Percentiles rank a stretch among this genome's conserved stretches.
Conservation (phyloP, 2,329 filamentous ascomycete species). For the Ophiostoma triangulosporum region DNA sequence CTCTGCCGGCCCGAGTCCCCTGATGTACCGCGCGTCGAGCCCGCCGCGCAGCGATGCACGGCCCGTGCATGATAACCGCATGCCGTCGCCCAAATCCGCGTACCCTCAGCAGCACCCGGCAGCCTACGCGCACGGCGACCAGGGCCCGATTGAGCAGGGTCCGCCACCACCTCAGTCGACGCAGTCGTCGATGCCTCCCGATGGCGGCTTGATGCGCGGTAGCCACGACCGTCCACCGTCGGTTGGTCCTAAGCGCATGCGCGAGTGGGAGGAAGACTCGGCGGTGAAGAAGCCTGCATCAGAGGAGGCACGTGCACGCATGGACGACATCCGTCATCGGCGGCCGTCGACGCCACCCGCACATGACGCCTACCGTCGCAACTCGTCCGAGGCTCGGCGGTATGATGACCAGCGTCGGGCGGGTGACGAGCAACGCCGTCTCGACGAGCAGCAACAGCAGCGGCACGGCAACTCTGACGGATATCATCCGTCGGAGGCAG, state of each 20-base stretch:
- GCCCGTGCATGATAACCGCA: constrained; percentile 68
- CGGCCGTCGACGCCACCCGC: constrained; percentile 66
- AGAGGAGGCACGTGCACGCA: constrained; percentile 72
- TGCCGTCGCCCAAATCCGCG: constrained; percentile 79
- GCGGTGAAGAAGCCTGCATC: constrained; percentile 73
- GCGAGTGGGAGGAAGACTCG: constrained; percentile 83
- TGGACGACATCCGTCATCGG: constrained; percentile 73
- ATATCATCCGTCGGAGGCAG: constrained; percentile 86
- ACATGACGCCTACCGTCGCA: constrained; percentile 56
- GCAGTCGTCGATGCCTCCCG: constrained; percentile 42
- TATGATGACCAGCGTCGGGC: constrained; percentile 47
- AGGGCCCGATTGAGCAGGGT: constrained; percentile 39
- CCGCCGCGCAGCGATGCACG: constrained; percentile 77
- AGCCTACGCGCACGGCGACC: constrained; percentile 36
- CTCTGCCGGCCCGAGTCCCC: constrained; percentile 33
- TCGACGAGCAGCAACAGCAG: constrained; percentile 43
- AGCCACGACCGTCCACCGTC: constrained; percentile 65
- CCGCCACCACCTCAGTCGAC: constrained; percentile 44
- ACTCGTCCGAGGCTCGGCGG: constrained; percentile 58
- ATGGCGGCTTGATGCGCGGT: constrained; percentile 49
- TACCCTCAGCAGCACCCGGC: constrained; percentile 63
- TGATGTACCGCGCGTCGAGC: constrained; percentile 63
- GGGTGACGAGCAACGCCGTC: constrained; percentile 45
- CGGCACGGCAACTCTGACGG: constrained; percentile 56
- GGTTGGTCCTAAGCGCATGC: constrained; percentile 66